A percentile compares a stretch with the other conserved stretches of the same genome.
These are phyloP conservation scores for Hyphopichia buzzinii DNA, from an alignment of 1,139 yeast genomes.

Conservation along the genomic window DNA sequence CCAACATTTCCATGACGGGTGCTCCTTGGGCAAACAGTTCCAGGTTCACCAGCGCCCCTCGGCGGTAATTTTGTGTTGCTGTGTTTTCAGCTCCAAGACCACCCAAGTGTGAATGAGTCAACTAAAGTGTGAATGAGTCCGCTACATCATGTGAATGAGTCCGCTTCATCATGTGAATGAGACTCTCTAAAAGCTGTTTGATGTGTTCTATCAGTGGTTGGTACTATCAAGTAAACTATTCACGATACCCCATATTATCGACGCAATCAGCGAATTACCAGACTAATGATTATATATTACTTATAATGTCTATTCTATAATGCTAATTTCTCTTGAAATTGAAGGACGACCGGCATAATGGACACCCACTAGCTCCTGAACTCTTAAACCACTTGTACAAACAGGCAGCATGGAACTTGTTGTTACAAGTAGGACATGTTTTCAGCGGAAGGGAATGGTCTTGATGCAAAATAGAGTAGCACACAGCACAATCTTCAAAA, in stretches of 20 bases:
- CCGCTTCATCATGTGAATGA: too few species aligned
- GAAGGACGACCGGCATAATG: slow-evolving; percentile 83
- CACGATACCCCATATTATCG: too few species aligned
- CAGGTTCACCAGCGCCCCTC: background rate
- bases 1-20: slow-evolving; percentile 34
- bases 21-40: slow-evolving; percentile 39
- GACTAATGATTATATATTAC: too few species aligned
- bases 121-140: too few species aligned
- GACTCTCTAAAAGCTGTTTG: too few species aligned
- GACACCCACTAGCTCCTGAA: slow-evolving; percentile 89
- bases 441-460: slow-evolving; percentile 90
- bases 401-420: slow-evolving; percentile 96
- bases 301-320: background rate
- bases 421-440: slow-evolving; percentile 84
- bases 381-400: slow-evolving; percentile 96
- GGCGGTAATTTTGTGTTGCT: too few species aligned
- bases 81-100: too few species aligned
- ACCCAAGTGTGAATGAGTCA: too few species aligned
- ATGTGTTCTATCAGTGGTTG: too few species aligned
- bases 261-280: too few species aligned
- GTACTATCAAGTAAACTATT: too few species aligned
- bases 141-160: too few species aligned
- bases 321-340: slow-evolving; percentile 38
- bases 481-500: slow-evolving; percentile 94
- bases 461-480: slow-evolving; percentile 86